A percentile compares a stretch with the other conserved stretches of the same genome.
phyloP scores from a whole-genome alignment of 148 eudicot species.

The Tetragonia tetragonoides region DNA sequence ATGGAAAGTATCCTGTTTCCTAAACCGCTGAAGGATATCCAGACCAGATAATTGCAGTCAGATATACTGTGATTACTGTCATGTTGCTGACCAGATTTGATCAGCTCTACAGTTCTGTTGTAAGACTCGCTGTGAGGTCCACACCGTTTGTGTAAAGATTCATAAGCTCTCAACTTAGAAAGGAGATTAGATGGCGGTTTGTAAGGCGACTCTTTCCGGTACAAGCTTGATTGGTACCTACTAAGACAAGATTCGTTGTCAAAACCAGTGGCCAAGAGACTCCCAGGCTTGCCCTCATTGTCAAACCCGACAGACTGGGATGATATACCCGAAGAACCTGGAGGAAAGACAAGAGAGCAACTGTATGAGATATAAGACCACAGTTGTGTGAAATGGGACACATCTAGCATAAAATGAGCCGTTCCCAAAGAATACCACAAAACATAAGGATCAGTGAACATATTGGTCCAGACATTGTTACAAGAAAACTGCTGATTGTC shows the following conservation, averaged over 20 bases:
- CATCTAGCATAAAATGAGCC: not conserved
- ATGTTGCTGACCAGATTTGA: not conserved
- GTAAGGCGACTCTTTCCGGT: constrained; percentile 32
- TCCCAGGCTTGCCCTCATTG: constrained; percentile 26
- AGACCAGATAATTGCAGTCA: constrained; percentile 63
- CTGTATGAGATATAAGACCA: not conserved
- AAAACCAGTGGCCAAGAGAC: constrained; percentile 40
- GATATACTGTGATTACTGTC: not conserved
- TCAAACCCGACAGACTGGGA: not conserved
- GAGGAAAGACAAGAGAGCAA: not conserved
- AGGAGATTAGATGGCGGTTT: constrained; percentile 51
- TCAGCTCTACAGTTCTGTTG: constrained; percentile 28
- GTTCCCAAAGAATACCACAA: not conserved
- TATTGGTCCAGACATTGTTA: not conserved
- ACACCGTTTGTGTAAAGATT: constrained; percentile 58
- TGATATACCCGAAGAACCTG: not conserved
- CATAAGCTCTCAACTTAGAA: constrained; percentile 57
- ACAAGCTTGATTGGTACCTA: constrained; percentile 42
- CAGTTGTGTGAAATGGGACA: not conserved
- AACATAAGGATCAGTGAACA: not conserved
- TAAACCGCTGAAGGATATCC: constrained; percentile 64
- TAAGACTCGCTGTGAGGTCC: constrained; percentile 54
- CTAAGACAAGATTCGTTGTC: constrained; percentile 48
- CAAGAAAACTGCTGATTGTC: not conserved
- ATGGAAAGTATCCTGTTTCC: constrained; percentile 68